Evolutionary conservation across 192 early-diverging fungal species (phyloP).

Genomic region (Backusella tarrabulga): DNA sequence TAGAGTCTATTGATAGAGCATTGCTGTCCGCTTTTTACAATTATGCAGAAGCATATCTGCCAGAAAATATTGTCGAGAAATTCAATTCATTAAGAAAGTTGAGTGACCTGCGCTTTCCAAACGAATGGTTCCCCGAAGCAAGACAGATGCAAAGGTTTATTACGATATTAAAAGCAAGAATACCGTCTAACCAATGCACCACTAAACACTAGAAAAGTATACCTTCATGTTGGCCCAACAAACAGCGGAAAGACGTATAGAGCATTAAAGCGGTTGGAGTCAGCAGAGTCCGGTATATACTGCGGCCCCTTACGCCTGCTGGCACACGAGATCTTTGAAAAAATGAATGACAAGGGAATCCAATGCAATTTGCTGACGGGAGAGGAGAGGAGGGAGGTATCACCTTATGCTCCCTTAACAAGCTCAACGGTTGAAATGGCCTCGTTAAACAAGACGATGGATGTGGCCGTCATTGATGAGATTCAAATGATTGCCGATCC

Average conservation of each 20-base stretch:
- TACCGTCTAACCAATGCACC: neutral
- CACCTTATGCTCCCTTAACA: conserved; percentile 46
- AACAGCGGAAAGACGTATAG: conserved; percentile 96
- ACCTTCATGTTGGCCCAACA: conserved; percentile 95
- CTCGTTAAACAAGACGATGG: conserved; percentile 45
- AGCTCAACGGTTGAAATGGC: conserved; percentile 95
- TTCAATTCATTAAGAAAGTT: conserved; percentile 56
- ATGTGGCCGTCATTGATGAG: conserved; percentile 94
- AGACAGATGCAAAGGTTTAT: conserved; percentile 69
- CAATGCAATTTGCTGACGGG: conserved; percentile 88
- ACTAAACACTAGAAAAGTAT: conserved; percentile 59
- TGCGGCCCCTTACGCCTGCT: conserved; percentile 90
- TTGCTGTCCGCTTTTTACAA: conserved; percentile 36
- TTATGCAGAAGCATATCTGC: conserved; percentile 33
- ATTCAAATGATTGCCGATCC: conserved; percentile 94
- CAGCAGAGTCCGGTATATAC: conserved; percentile 69
- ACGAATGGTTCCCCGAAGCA: conserved; percentile 76
- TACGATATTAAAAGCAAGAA: neutral
- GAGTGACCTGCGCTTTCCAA: conserved; percentile 75
- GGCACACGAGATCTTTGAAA: conserved; percentile 89
- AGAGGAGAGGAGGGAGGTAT: conserved; percentile 72
- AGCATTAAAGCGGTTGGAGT: conserved; percentile 73
- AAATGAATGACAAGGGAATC: conserved; percentile 74
- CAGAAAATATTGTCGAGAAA: conserved; percentile 39
- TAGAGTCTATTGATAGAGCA: conserved; percentile 11